Conservation (phyloP, 805 yeast genomes). For the Nadsonia fulvescens region DNA sequence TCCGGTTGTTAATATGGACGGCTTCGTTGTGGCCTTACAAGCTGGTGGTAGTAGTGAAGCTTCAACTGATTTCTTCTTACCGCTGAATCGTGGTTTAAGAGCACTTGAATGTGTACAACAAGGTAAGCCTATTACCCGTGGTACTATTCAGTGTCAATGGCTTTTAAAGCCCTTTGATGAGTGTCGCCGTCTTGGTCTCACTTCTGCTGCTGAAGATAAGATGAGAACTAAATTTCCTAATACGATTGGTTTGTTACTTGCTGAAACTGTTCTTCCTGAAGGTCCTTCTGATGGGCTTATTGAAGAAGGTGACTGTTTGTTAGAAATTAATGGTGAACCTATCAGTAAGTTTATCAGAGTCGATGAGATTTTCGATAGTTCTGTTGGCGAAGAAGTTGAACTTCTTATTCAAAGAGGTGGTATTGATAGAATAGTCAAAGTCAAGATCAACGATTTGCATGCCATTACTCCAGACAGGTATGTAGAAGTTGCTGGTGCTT, state of each 20-base stretch:
- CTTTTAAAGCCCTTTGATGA: conserved; percentile 72
- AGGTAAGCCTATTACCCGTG: conserved; percentile 49
- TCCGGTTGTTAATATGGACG: conserved; percentile 83
- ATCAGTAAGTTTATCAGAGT: conserved; percentile 59
- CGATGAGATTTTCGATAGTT: conserved; percentile 66
- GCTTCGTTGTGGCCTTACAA: conserved; percentile 76
- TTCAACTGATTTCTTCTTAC: conserved; percentile 83
- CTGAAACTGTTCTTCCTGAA: conserved; percentile 61
- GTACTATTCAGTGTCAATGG: conserved; percentile 89
- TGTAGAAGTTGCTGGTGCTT: conserved; percentile 72
- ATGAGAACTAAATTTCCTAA: conserved; percentile 57
- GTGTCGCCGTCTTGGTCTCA: conserved; percentile 72
- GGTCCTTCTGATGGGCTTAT: conserved; percentile 67
- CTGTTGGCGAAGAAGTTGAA: conserved; percentile 39
- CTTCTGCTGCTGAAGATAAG: conserved; percentile 49
- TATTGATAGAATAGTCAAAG: conserved; percentile 27
- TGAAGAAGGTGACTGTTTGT: conserved; percentile 71
- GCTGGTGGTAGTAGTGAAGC: conserved; percentile 90
- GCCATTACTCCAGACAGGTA: conserved; percentile 66
- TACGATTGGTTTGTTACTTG: conserved; percentile 66
- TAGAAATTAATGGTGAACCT: conserved; percentile 47
- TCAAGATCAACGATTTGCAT: conserved; percentile 60
- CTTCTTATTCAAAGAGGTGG: conserved; percentile 64
- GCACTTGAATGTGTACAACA: conserved; percentile 61
- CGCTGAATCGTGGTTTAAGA: conserved; percentile 65